Evolutionary conservation across 2,329 filamentous ascomycete species (phyloP).

Genomic region (Botrytis tulipae): DNA sequence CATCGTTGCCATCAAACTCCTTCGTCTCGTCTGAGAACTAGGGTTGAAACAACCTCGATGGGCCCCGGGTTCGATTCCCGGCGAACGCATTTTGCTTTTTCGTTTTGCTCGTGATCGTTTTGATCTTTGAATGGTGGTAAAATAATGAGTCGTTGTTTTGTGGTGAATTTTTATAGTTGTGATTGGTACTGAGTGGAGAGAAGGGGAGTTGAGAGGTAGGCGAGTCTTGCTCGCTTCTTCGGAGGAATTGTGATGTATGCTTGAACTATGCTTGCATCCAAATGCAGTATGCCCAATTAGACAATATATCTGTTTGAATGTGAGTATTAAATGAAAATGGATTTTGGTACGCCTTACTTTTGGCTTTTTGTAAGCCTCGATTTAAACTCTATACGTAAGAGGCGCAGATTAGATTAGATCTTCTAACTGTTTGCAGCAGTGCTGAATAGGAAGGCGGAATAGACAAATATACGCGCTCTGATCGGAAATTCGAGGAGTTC

Average conservation of each 20-base stretch:
- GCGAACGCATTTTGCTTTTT: background rate
- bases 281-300: background rate
- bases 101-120: background rate
- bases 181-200: background rate
- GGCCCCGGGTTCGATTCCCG: background rate
- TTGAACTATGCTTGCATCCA: background rate
- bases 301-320: background rate
- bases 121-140: background rate
- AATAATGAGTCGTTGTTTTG: background rate
- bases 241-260: background rate
- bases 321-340: background rate
- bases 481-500: background rate
- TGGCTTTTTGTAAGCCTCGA: background rate
- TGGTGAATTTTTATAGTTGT: background rate
- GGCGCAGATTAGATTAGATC: background rate
- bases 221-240: background rate
- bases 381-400: background rate
- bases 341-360: background rate
- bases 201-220: background rate
- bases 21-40: background rate
- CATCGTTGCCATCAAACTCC: conserved; percentile 21
- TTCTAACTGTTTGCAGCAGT: background rate
- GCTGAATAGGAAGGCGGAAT: background rate
- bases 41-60: background rate
- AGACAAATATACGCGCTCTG: background rate